These are phyloP conservation scores for Auriscalpium microsporum DNA, from an alignment of 768 basidiomycete species.

Conservation along the genomic window DNA sequence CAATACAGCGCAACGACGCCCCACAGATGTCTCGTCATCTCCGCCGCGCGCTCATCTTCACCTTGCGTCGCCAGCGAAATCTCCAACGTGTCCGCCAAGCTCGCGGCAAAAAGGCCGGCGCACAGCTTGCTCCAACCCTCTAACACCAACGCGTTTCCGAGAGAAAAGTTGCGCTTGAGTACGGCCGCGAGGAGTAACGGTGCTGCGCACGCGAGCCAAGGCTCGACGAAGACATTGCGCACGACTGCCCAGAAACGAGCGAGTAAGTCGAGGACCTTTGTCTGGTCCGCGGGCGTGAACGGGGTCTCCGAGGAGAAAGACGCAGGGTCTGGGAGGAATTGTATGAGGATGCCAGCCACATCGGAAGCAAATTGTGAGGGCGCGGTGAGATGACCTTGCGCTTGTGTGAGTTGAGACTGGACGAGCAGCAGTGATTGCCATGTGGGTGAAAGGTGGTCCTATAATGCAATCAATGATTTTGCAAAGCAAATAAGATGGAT, in stretches of 20 bases:
- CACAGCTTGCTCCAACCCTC: not conserved
- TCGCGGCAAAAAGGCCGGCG: not conserved
- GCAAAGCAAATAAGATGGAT: not conserved
- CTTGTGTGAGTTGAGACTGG: constrained; percentile 36
- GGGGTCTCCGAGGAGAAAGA: not conserved
- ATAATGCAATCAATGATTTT: not conserved
- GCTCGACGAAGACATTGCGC: not conserved
- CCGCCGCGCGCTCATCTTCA: constrained; percentile 19
- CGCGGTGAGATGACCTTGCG: constrained; percentile 27
- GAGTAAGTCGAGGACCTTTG: not conserved
- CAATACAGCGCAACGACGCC: not conserved
- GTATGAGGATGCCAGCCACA: constrained; percentile 19
- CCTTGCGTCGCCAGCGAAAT: not conserved
- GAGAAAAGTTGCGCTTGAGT: not conserved
- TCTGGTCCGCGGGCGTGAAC: not conserved
- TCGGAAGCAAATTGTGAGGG: constrained; percentile 26
- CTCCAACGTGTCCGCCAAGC: not conserved
- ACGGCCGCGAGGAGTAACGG: not conserved
- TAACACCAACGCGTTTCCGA: not conserved
- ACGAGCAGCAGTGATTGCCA: constrained; percentile 55
- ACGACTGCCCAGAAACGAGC: not conserved
- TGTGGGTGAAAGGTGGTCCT: constrained; percentile 6
- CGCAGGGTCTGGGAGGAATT: not conserved
- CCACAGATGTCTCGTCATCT: constrained; percentile 25
- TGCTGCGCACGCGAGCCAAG: not conserved